Percentiles rank a stretch among this genome's conserved stretches.
Evolutionary conservation across 345 rosid species (phyloP).

Genomic region (Eucalyptus decipiens): DNA sequence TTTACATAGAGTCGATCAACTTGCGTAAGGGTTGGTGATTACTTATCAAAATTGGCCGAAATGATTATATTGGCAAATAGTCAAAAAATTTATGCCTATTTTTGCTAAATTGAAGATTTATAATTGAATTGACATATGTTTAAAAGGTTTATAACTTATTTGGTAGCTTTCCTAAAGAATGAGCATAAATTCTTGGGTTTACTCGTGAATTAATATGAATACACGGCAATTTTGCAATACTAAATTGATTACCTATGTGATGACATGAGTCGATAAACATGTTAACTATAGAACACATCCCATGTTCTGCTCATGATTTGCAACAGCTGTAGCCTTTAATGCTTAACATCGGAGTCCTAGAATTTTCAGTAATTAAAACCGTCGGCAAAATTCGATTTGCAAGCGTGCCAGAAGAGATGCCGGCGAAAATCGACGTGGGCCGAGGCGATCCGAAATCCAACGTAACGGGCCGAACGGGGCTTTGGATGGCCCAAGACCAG

Average conservation of each 20-base stretch:
- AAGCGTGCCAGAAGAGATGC: not conserved
- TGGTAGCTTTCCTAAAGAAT: too few species aligned
- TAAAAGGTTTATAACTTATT: too few species aligned
- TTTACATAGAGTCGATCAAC: too few species aligned
- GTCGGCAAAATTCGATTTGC: not conserved
- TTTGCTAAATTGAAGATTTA: too few species aligned
- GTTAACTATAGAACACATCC: not conserved
- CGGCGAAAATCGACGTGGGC: not conserved
- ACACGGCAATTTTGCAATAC: not conserved
- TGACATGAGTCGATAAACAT: not conserved
- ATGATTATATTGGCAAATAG: too few species aligned
- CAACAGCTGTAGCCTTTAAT: not conserved
- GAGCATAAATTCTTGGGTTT: not conserved
- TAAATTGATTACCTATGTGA: accelerated
- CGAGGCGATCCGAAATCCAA: not conserved
- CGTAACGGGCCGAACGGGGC: not conserved
- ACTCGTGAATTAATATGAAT: not conserved
- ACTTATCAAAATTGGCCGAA: too few species aligned
- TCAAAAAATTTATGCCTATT: too few species aligned
- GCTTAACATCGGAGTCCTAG: not conserved
- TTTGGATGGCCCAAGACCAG: not conserved
- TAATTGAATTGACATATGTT: accelerated
- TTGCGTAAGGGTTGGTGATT: accelerated
- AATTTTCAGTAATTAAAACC: not conserved
- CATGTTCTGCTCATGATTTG: not conserved